phyloP scores from a whole-genome alignment of 2,329 filamentous ascomycete genomes.

The Fusarium tupiense region DNA sequence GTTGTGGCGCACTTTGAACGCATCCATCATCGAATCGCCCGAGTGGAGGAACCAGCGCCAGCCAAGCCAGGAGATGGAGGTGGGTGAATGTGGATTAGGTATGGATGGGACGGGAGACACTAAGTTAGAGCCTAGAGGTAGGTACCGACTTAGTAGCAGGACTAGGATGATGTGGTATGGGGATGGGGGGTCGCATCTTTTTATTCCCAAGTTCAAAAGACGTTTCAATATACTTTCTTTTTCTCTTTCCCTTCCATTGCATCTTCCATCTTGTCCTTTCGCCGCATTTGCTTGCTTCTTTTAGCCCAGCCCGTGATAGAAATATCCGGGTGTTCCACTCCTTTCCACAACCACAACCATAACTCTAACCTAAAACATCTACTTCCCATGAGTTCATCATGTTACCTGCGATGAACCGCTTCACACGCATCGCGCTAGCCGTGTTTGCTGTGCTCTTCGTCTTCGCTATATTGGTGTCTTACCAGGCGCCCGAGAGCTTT shows the following conservation, averaged over 20 bases:
- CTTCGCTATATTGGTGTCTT: conserved; percentile 34
- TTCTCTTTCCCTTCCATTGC: conserved; percentile 1
- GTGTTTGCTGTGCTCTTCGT: conserved; percentile 36
- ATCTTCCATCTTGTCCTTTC: conserved; percentile 1
- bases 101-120: neutral
- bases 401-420: conserved; percentile 35
- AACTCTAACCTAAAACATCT: neutral
- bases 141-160: neutral
- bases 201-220: conserved; percentile 25
- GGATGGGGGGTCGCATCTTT: conserved; percentile 18
- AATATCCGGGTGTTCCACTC: conserved; percentile 29
- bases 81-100: neutral
- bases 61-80: neutral
- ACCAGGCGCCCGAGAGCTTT: conserved; percentile 32
- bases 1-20: conserved; percentile 31
- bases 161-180: neutral
- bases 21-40: conserved; percentile 27
- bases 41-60: conserved; percentile 11
- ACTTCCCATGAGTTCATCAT: conserved; percentile 28
- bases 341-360: conserved; percentile 1
- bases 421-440: conserved; percentile 40
- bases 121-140: conserved; percentile 2
- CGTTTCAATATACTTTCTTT: conserved; percentile 13
- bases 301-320: conserved; percentile 21
- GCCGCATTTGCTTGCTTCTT: neutral